Conservation (phyloP, 2,329 filamentous ascomycete species). For the Verticillium zaregamsianum region DNA sequence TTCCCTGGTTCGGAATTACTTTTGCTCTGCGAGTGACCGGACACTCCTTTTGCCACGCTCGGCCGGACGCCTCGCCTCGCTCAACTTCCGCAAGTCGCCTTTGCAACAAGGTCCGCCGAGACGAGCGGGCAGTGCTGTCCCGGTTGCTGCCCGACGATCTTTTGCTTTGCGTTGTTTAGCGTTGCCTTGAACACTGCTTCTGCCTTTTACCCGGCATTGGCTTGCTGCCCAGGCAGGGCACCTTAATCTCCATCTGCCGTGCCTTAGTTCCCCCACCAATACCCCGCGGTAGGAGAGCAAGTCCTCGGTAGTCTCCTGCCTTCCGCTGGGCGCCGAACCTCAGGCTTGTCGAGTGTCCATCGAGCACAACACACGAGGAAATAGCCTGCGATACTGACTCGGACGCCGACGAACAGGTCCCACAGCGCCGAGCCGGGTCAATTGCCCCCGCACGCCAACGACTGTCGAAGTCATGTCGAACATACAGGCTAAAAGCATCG, state of each 20-base stretch:
- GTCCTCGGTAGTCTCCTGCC: neutral
- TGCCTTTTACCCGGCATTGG: neutral
- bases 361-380: neutral
- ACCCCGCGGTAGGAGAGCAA: neutral
- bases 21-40: neutral
- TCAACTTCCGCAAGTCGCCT: no score
- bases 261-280: neutral
- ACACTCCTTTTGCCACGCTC: neutral
- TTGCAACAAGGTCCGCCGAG: neutral
- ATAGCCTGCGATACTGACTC: neutral
- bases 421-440: neutral
- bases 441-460: neutral
- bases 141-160: neutral
- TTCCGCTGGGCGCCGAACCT: neutral
- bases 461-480: neutral
- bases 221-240: neutral
- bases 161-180: neutral
- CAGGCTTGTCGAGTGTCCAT: neutral
- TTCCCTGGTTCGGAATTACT: neutral
- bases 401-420: neutral
- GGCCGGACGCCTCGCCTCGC: no score
- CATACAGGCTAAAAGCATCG: neutral
- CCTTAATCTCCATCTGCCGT: neutral
- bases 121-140: neutral
- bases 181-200: neutral